Percentiles rank a stretch among this genome's conserved stretches.
Conservation (phyloP, 306 rosid species). For the Amphicarpaea edgeworthii region DNA sequence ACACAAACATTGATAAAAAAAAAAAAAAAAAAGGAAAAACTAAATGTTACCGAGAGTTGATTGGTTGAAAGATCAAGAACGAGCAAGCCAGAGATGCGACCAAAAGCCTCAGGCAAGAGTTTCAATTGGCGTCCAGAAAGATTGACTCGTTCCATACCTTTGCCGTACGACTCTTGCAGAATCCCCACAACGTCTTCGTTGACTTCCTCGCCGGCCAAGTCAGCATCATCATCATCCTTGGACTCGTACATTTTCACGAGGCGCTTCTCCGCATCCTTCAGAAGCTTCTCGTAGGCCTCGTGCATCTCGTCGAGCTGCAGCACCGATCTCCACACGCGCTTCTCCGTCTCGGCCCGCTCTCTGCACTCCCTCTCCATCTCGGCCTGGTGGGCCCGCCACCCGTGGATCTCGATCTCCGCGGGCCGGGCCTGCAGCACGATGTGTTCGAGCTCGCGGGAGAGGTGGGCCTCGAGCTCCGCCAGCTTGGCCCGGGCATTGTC, state of each 20-base stretch:
- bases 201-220: slow-evolving; percentile 45
- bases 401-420: slow-evolving; percentile 60
- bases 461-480: slow-evolving; percentile 58
- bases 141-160: slow-evolving; percentile 65
- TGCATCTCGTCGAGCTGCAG: slow-evolving; percentile 88
- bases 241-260: slow-evolving; percentile 71
- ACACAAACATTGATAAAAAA: slow-evolving; percentile 1
- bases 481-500: slow-evolving; percentile 68
- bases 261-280: slow-evolving; percentile 79
- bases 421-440: slow-evolving; percentile 71
- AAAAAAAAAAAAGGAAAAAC: neutral
- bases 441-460: slow-evolving; percentile 67
- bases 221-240: slow-evolving; percentile 47
- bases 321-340: slow-evolving; percentile 57
- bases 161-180: slow-evolving; percentile 74
- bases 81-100: slow-evolving; percentile 66
- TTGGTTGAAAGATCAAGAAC: slow-evolving; percentile 72
- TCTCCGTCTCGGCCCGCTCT: slow-evolving; percentile 68
- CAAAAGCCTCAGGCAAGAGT: slow-evolving; percentile 87
- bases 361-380: slow-evolving; percentile 69
- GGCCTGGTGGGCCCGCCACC: slow-evolving; percentile 72
- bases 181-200: slow-evolving; percentile 83
- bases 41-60: slow-evolving; percentile 63
- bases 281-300: slow-evolving; percentile 76
- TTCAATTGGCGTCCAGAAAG: slow-evolving; percentile 65